Evolutionary conservation across 768 basidiomycete species (phyloP).

Genomic region (Calocybe cyanea): DNA sequence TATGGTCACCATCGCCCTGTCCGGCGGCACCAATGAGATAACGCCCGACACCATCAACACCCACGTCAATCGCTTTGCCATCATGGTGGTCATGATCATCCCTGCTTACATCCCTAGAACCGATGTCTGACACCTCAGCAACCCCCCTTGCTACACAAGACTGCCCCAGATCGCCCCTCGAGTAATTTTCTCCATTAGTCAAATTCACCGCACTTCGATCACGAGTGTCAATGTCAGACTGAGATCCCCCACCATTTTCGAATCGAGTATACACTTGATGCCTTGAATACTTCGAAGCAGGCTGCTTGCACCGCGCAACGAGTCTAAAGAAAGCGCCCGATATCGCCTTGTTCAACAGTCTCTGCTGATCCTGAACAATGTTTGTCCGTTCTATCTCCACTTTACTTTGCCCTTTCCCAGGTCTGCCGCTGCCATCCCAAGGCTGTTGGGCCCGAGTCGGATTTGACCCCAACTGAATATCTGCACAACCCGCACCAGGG

Average conservation of each 20-base stretch:
- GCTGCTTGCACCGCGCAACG: conserved; percentile 13
- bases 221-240: not conserved
- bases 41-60: conserved; percentile 4
- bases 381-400: not conserved
- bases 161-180: not conserved
- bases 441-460: not conserved
- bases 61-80: conserved; percentile 6
- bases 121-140: not conserved
- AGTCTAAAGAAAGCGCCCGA: conserved; percentile 14
- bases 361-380: not conserved
- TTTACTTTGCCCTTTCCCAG: not conserved
- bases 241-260: not conserved
- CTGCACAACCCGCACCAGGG: no score
- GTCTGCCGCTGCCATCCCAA: not conserved
- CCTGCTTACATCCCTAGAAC: conserved; percentile 6
- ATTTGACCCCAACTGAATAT: not conserved
- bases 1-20: conserved; percentile 9
- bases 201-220: not conserved
- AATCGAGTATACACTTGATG: not conserved
- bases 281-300: not conserved
- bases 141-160: not conserved
- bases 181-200: not conserved
- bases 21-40: conserved; percentile 14
- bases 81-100: conserved; percentile 2
- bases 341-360: conserved; percentile 11